Conservation (phyloP, 768 basidiomycete genomes). For the Amylocystis lapponica region DNA sequence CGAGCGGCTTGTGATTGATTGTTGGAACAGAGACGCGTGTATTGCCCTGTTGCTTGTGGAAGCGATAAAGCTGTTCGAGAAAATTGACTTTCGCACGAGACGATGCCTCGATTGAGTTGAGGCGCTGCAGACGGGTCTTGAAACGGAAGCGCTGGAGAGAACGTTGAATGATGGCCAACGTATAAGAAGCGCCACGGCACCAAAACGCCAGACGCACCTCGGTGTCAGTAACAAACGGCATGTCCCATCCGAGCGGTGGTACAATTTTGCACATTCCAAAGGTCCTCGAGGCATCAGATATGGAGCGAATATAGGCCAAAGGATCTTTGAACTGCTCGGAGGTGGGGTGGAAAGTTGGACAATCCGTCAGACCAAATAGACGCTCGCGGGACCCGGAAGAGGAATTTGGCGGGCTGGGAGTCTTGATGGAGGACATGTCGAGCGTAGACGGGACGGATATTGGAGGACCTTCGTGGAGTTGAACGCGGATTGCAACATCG, state of each 20-base stretch:
- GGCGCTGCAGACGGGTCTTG: constrained; percentile 88
- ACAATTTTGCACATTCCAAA: constrained; percentile 96
- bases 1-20: constrained; percentile 88
- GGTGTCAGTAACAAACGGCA: constrained; percentile 93
- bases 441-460: constrained; percentile 59
- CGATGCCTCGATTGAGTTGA: constrained; percentile 96
- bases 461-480: constrained; percentile 33
- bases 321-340: constrained; percentile 92
- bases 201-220: constrained; percentile 52
- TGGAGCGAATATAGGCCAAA: constrained; percentile 85
- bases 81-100: constrained; percentile 97
- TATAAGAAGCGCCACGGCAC: constrained; percentile 4
- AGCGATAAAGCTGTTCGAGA: constrained; percentile 93
- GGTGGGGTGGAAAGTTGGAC: constrained; percentile 85
- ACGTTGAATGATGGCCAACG: constrained; percentile 10
- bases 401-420: constrained; percentile 43
- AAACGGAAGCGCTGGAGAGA: constrained; percentile 79
- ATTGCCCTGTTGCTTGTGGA: constrained; percentile 94
- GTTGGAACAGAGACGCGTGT: constrained; percentile 87
- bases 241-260: constrained; percentile 89
- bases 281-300: constrained; percentile 60
- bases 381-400: constrained; percentile 43
- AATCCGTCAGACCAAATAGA: constrained; percentile 84
- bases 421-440: constrained; percentile 71
- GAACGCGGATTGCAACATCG: constrained; percentile 41